Base-by-base conservation (phyloP, 768 basidiomycete species). In the Ramaria rubella region DNA sequence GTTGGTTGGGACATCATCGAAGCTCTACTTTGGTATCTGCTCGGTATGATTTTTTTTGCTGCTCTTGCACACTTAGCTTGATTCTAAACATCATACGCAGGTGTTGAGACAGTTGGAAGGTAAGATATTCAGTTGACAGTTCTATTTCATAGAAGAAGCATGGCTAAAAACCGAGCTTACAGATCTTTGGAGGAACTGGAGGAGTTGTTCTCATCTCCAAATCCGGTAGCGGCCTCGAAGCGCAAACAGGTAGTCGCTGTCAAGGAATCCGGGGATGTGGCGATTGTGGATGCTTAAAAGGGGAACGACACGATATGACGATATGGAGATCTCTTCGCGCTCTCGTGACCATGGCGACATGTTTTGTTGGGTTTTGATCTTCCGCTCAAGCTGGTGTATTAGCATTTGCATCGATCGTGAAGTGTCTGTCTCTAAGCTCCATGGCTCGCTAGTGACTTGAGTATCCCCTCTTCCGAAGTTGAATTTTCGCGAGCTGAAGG, bases 171-270 rank as follows among this genome's bases (percentile, higher is more conserved):
- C n/a, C n/a, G n/a, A 54, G 17, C 6, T 33, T 34, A 30, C 30
- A 52, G 52, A 15, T 69, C 70, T 1, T 55, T 72, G 53, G 63
- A 70, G 61, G 67, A 71, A 50, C 62, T 72, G 45, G 69, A 71
- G 31, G 69, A 68, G 59, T 59, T 71, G 27, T 72, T 71, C 64
- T 60, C 63, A 42, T 51, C 63, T 43, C 63, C 62, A 23, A 65
- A 69, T 59, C 70, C 70, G 3, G 67, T 69, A 21, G 61, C 60
- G 15, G 65, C 64, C 6, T 68, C 67, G 4, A 65, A 68, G 45
- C 62, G 62, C 52, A 64, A 60, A 40, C 58, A 60, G 44, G 63
- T 64, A 21, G 59, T 69, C 21, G 64, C 69, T 46, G 52, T 68
- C 31, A 58, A 61, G 52, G 57, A 61, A 27, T 52, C 60, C 19